Percentiles rank a stretch among this genome's conserved stretches.
phyloP scores from a whole-genome alignment of 2,329 filamentous ascomycete species.

The Lecanicillium sp. region DNA sequence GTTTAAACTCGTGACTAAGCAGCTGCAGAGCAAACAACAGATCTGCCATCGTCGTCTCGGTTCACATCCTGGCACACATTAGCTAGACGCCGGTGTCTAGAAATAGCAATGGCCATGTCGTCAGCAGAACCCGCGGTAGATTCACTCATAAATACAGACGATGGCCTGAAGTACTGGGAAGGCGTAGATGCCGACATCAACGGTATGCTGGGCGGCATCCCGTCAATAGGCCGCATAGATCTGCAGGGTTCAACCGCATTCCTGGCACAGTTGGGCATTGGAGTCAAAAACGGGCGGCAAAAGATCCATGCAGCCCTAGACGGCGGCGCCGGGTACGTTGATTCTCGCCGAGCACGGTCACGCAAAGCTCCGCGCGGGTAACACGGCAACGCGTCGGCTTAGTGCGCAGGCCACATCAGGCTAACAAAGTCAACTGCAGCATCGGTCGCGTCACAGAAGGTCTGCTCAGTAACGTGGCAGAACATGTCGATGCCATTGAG shows the following conservation, averaged over 20 bases:
- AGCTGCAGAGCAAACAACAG: too few species aligned
- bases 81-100: too few species aligned
- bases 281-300: conserved; percentile 22
- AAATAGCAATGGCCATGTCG: too few species aligned
- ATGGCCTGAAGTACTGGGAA: conserved; percentile 36
- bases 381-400: too few species aligned
- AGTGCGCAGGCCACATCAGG: background rate
- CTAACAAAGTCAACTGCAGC: conserved; percentile 29
- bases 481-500: conserved; percentile 74
- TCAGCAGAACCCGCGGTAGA: too few species aligned
- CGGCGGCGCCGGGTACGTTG: conserved; percentile 30
- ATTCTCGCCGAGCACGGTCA: background rate
- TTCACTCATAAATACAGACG: conserved; percentile 22
- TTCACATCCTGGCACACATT: too few species aligned
- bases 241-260: conserved; percentile 35
- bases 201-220: conserved; percentile 69
- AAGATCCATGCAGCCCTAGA: conserved; percentile 24
- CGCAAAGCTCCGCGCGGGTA: too few species aligned
- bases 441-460: conserved; percentile 80
- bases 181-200: conserved; percentile 36
- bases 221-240: too few species aligned
- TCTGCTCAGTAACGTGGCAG: conserved; percentile 61
- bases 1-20: too few species aligned
- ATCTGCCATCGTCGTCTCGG: too few species aligned
- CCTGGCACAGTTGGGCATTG: conserved; percentile 49